Conservation (phyloP, 805 yeast genomes). For the Yamadazyma olivae region DNA sequence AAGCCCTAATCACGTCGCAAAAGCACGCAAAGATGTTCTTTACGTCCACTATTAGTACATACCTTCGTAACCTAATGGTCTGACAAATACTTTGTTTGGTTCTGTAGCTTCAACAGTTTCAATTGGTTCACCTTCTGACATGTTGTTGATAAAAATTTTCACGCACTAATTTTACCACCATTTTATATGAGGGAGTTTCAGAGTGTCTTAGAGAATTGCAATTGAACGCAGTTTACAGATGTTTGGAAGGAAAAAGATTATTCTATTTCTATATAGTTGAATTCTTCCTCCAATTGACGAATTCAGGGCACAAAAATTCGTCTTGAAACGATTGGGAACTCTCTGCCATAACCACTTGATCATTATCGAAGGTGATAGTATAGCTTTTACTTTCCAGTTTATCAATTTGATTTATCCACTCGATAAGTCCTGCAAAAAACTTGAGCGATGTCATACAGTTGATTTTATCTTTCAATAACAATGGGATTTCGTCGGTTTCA, state of each 20-base stretch:
- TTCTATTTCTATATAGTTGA: neutral
- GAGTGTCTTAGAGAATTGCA: too few relatives aligned
- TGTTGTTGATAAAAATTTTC: neutral
- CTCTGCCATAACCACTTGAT: constrained; percentile 36
- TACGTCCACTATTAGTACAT: too few relatives aligned
- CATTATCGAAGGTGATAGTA: constrained; percentile 47
- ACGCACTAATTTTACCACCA: too few relatives aligned
- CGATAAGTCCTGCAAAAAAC: constrained; percentile 82
- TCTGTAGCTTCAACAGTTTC: constrained; percentile 15
- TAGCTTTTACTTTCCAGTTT: constrained; percentile 38
- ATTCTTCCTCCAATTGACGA: constrained; percentile 29
- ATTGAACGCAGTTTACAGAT: too few relatives aligned
- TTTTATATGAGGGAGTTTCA: too few relatives aligned
- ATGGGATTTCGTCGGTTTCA: constrained; percentile 75
- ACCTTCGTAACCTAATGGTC: constrained; percentile 59
- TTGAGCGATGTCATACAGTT: constrained; percentile 76
- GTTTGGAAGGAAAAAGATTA: too few relatives aligned
- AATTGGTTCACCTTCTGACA: neutral
- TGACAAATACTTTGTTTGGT: constrained; percentile 45
- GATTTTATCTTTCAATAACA: constrained; percentile 57
- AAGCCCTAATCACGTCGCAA: too few relatives aligned
- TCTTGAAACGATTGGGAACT: constrained; percentile 39
- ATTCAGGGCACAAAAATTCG: constrained; percentile 47
- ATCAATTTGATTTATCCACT: constrained; percentile 64
- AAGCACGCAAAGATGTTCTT: too few relatives aligned